phyloP scores from a whole-genome alignment of 1,139 yeast species.

The Zygosaccharomyces pseudobailii region DNA sequence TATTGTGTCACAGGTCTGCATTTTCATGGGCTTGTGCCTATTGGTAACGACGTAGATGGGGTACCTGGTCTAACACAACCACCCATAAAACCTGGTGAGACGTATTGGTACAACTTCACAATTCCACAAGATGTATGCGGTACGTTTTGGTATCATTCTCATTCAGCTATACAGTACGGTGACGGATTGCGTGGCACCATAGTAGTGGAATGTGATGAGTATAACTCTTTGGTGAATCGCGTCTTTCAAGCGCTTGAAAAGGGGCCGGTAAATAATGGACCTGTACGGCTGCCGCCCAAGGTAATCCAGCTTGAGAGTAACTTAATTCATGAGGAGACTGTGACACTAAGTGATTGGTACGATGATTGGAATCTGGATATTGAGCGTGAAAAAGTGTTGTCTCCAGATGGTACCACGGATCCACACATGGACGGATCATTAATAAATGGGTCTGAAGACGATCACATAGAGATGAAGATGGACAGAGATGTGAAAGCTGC shows the following conservation, averaged over 20 bases:
- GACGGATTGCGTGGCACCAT: slow-evolving; percentile 46
- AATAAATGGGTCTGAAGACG: slow-evolving; percentile 50
- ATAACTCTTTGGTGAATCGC: slow-evolving; percentile 41
- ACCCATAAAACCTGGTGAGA: slow-evolving; percentile 38
- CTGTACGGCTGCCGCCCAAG: slow-evolving; percentile 43
- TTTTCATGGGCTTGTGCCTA: slow-evolving; percentile 46
- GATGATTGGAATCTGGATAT: slow-evolving; percentile 65
- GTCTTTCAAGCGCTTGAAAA: slow-evolving; percentile 30
- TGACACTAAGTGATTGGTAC: slow-evolving; percentile 55
- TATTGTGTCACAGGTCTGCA: slow-evolving; percentile 39
- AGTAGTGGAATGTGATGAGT: slow-evolving; percentile 44
- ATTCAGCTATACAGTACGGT: slow-evolving; percentile 44
- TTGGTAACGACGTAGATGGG: slow-evolving; percentile 41
- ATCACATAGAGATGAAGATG: slow-evolving; percentile 47
- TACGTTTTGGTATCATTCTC: slow-evolving; percentile 51
- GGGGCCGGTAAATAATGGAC: slow-evolving; percentile 23
- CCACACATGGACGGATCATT: slow-evolving; percentile 32
- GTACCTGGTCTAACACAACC: slow-evolving; percentile 43
- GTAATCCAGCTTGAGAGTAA: slow-evolving; percentile 35
- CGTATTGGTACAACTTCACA: slow-evolving; percentile 39
- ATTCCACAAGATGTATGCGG: slow-evolving; percentile 41
- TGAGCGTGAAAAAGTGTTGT: slow-evolving; percentile 45
- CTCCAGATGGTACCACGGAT: slow-evolving; percentile 32
- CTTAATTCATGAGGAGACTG: slow-evolving; percentile 41
- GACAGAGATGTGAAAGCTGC: slow-evolving; percentile 52